Base-by-base conservation (phyloP, 495 filamentous ascomycete genomes). In the Jackrogersella multiformis region DNA sequence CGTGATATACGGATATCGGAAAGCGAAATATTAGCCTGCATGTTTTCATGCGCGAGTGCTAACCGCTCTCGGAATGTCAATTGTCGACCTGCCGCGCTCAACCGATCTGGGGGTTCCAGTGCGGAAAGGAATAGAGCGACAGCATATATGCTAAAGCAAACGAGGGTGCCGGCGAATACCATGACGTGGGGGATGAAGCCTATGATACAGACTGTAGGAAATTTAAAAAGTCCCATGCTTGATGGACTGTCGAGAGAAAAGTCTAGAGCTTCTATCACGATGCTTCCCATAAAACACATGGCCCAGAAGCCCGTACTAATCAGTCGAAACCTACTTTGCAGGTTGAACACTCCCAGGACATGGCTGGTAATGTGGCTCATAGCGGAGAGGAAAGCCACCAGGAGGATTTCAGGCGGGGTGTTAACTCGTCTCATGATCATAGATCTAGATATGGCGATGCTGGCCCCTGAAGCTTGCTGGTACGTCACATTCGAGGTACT, bases 151-250 rank as follows among this genome's bases (percentile, higher is more conserved):
- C 75, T 57, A 2, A 81, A 80, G 72, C 95, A 98, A 10, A 87
- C 76, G 13, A 86, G 48, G 34, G 97, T 97, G 0, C 94, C 96
- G 2, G 83, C 65, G 2, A 97, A 74, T 20, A 98, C 89, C 13
- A 97, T 79, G 1, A 98, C 77, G 73, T 99, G 96, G 0, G 95
- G 95, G 41, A 98, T 91, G 71, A 97, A 97, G 1, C 94, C 93
- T 39, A 99, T 88, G 45, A 98, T 92, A 75, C 91, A 97, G 30
- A 98, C 93, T 0, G 94, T 97, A 15, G 95, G 95, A 65, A 94
- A 97, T 56, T 89, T 85, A 12, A 97, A 84, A 30, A 88, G 67
- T 6, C 82, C 81, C 62, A 83, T 79, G 28, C 69, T 72, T 0
- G 78, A 64, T 0, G 75, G 54, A 51, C 84, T 82, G 12, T 87